Evolutionary conservation across 2,329 filamentous ascomycete genomes (phyloP), one percentile per base, ranked within the genome.

Genomic region (Hymenoscyphus fraxineus): DNA sequence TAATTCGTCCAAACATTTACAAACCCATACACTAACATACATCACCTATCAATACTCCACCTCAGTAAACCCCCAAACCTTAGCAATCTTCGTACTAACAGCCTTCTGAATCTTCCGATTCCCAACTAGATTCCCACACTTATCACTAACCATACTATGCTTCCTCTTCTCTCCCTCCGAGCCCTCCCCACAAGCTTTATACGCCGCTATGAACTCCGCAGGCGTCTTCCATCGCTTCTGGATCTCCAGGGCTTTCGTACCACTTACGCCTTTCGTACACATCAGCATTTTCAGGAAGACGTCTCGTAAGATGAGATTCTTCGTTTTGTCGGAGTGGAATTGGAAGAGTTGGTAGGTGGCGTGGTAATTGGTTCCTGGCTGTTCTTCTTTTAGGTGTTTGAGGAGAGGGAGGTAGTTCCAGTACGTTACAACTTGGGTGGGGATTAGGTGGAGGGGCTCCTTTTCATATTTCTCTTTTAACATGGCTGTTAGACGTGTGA

Each of bases 221-320:
- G 91, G 91, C 1, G 91, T 94, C 68, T 82, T 85, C 89, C 91
- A 95, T n/a, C 82, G 78, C 69, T 86, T 87, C 73, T 94, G 91
- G 13, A 95, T 92, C 76, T 92, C 90, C 5, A 93, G 76, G 0
- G 91, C 91, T 71, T 90, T 91, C 70, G 93, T 90, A 2, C 88
- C 89, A 0, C 89, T 91, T 13, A 95, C 80, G 1, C 90, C 89
- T 62, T 84, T 84, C 1, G 85, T 91, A 67, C 89, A 92, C 90
- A 95, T 93, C 58, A 95, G 82, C 90, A 95, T 94, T 76, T 93
- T 93, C 32, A 95, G 78, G 70, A 86, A 94, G 0, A 93, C 76
- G 70, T 95, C 91, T 63, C 89, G 81, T 10, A 94, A 78, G 0
- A 90, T 91, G 70, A 92, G 84, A 65, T 84, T 84, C 61, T 91